phyloP scores from a whole-genome alignment of 208 protist species.

The Trypanosoma scelopori region DNA sequence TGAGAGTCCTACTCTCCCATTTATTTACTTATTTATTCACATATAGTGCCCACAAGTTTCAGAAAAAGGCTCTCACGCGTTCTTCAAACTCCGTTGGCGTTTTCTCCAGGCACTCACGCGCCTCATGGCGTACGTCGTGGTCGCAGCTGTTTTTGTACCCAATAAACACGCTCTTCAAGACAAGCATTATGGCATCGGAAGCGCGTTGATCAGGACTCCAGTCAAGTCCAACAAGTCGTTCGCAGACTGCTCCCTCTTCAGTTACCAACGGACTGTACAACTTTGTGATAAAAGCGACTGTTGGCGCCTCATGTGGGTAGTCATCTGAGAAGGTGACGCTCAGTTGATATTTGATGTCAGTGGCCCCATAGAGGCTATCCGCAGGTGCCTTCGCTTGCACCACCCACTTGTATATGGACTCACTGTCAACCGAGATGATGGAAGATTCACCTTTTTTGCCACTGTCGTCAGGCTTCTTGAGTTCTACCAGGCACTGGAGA shows the following conservation, averaged over 20 bases:
- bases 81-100: slow-evolving; percentile 30
- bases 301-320: slow-evolving; percentile 67
- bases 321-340: slow-evolving; percentile 39
- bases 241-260: slow-evolving; percentile 46
- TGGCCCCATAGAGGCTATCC: slow-evolving; percentile 43
- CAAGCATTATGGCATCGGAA: slow-evolving; percentile 31
- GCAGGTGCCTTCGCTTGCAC: slow-evolving; percentile 36
- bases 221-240: slow-evolving; percentile 36
- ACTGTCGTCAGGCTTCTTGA: not conserved
- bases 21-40: slow-evolving; percentile 8
- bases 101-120: slow-evolving; percentile 28
- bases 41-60: not conserved
- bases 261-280: slow-evolving; percentile 68
- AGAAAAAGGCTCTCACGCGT: not conserved
- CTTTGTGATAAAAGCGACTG: slow-evolving; percentile 43
- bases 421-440: slow-evolving; percentile 9
- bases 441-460: not conserved
- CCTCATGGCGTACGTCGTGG: slow-evolving; percentile 44
- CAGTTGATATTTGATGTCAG: slow-evolving; percentile 30
- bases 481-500: slow-evolving; percentile 30
- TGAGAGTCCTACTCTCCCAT: not conserved
- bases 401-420: slow-evolving; percentile 47
- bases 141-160: slow-evolving; percentile 31
- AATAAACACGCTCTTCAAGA: slow-evolving; percentile 46
- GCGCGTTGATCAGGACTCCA: slow-evolving; percentile 51